A percentile compares a stretch with the other conserved stretches of the same genome.
phyloP scores from a whole-genome alignment of 768 basidiomycete genomes.

The Candolleomyces efflorescens region DNA sequence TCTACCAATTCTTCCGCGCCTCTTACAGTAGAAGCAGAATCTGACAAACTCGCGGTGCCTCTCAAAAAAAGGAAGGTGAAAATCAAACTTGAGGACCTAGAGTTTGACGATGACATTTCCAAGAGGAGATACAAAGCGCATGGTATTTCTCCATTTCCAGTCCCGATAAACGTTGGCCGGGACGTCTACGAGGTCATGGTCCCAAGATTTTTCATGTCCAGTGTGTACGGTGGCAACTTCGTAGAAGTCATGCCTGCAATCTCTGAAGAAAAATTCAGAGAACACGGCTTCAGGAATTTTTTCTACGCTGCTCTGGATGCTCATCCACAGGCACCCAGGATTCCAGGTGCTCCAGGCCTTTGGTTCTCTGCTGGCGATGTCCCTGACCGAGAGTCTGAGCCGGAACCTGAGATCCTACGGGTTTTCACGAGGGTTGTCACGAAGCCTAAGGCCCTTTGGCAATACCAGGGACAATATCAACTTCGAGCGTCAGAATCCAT shows the following conservation, averaged over 20 bases:
- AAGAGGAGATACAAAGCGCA: too few relatives aligned
- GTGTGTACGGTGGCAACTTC: conserved; percentile 20
- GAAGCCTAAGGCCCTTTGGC: conserved; percentile 22
- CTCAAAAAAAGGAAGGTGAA: too few relatives aligned
- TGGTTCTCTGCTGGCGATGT: conserved; percentile 17
- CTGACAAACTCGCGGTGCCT: too few relatives aligned
- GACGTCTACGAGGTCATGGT: neutral
- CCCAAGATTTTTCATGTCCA: conserved; percentile 15
- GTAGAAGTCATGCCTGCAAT: conserved; percentile 14
- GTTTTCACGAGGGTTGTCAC: conserved; percentile 27
- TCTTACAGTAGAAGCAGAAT: too few relatives aligned
- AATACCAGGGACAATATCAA: conserved; percentile 30
- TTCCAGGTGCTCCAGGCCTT: conserved; percentile 24
- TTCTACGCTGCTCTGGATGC: conserved; percentile 21
- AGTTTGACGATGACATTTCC: too few relatives aligned
- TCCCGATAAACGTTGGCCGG: neutral
- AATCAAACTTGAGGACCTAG: too few relatives aligned
- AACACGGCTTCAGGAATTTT: conserved; percentile 24
- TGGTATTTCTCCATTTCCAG: too few relatives aligned
- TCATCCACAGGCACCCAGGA: conserved; percentile 25
- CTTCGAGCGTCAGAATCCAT: conserved; percentile 33
- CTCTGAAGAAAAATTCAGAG: conserved; percentile 9
- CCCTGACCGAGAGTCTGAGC: conserved; percentile 11
- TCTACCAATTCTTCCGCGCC: too few relatives aligned
- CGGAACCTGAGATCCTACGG: conserved; percentile 19